Conservation (phyloP, 2,329 filamentous ascomycete genomes). For the Cryphonectria nitschkei region DNA sequence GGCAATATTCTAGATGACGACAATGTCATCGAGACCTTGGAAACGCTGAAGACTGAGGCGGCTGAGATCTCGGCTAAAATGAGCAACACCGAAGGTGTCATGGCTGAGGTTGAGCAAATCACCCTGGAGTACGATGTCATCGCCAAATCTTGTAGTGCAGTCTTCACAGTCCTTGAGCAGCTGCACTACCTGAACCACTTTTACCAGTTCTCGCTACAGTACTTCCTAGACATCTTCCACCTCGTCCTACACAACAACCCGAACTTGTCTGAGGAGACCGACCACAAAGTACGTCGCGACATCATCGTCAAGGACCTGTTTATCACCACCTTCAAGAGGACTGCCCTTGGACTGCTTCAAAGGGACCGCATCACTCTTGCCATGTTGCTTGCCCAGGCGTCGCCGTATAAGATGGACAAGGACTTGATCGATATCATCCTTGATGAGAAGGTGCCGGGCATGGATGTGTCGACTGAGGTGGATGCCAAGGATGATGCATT, state of each 20-base stretch:
- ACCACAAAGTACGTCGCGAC: constrained; percentile 80
- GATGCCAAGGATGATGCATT: constrained; percentile 71
- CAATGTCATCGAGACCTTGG: constrained; percentile 95
- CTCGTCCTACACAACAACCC: constrained; percentile 83
- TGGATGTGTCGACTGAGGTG: constrained; percentile 74
- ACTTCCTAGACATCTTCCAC: constrained; percentile 97
- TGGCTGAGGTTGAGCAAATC: constrained; percentile 96
- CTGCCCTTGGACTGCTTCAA: constrained; percentile 88
- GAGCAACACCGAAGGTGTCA: constrained; percentile 93
- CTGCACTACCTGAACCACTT: constrained; percentile 98
- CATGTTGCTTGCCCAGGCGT: constrained; percentile 91
- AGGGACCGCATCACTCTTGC: constrained; percentile 93
- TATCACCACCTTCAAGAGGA: constrained; percentile 87
- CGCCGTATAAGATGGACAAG: constrained; percentile 96
- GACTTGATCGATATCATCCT: constrained; percentile 83
- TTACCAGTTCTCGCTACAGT: constrained; percentile 98
- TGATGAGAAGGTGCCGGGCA: constrained; percentile 74
- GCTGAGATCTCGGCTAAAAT: constrained; percentile 97
- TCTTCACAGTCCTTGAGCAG: constrained; percentile 95
- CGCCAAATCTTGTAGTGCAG: constrained; percentile 91
- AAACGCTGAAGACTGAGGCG: constrained; percentile 97
- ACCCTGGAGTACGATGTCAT: constrained; percentile 93
- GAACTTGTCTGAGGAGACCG: constrained; percentile 68
- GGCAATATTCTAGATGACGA: constrained; percentile 99
- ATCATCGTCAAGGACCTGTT: constrained; percentile 92